Base-by-base conservation (phyloP, 495 filamentous ascomycete species). In the Penicillium nucicola region DNA sequence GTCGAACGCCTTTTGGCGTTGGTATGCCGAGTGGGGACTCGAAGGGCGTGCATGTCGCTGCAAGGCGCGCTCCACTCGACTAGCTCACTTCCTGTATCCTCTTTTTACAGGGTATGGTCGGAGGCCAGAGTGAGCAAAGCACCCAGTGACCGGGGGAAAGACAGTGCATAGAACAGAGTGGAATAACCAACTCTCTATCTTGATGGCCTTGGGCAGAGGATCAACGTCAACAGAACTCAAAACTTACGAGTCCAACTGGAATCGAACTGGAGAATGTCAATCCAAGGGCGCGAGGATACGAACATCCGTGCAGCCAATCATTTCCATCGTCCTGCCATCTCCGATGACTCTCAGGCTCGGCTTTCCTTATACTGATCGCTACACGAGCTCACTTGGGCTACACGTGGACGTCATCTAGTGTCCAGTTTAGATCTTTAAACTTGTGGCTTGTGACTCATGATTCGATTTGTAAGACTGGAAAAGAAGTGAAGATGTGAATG, bases 11-110 rank as follows among this genome's bases (percentile, higher is more conserved):
- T 8, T 28, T 9, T 28, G 25, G 25, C 25, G 7, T 8, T 28
- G 25, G 25, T 28, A 28, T 28, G 25, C 25, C 25, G 25, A 28
- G 61, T 65, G 61, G 61, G 55, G 52, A 41, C 50, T 17, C 58
- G 35, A 65, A 65, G 59, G 62, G 56, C 59, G 59, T 52, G 53
- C 52, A 57, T 60, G 59, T 62, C 53, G 50, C 22, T 50, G 51
- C 53, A 60, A 57, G 59, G 60, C 56, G 59, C 35, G 34, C 23
- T 51, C 61, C 58, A 62, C 53, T 51, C 48, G 52, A 49, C 35
- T 45, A 20, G 35, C 14, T 38, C 39, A 33, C 9, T 32, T n/a
- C n/a, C n/a, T 15, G 9, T 20, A 10, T 38, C 10, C 0, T 28
- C 25, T 28, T 8, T 9, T 4, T 9, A n/a, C n/a, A n/a, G n/a